Conservation (phyloP, 805 yeast genomes). For the Spathaspora hagerdaliae region DNA sequence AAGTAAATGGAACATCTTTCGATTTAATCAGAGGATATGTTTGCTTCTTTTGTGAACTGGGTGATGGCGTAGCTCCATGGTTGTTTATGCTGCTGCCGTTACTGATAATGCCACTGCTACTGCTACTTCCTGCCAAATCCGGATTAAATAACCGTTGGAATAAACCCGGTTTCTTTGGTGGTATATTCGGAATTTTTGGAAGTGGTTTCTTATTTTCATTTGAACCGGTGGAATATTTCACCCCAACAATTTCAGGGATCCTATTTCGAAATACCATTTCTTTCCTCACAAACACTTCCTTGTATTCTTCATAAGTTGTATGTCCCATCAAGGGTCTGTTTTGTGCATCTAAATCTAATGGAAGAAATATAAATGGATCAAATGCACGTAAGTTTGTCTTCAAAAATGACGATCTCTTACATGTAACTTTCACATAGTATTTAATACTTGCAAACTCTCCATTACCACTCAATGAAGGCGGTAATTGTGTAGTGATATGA, state of each 20-base stretch:
- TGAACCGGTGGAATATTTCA: constrained; percentile 17
- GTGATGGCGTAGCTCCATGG: constrained; percentile 7
- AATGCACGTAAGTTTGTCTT: constrained; percentile 43
- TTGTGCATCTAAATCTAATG: constrained; percentile 37
- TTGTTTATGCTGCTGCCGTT: too few species aligned
- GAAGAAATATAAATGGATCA: constrained; percentile 52
- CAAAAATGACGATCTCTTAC: constrained; percentile 47
- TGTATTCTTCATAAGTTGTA: constrained; percentile 24
- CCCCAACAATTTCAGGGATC: constrained; percentile 43
- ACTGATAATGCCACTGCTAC: not conserved
- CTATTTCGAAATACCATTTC: constrained; percentile 35
- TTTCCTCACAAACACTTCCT: constrained; percentile 44
- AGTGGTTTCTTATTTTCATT: constrained; percentile 12
- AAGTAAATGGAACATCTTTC: constrained; percentile 34
- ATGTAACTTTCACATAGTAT: constrained; percentile 60
- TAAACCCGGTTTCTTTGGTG: constrained; percentile 21
- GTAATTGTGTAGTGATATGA: constrained; percentile 26
- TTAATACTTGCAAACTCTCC: constrained; percentile 37
- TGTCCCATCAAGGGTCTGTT: constrained; percentile 15
- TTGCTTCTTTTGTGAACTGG: constrained; percentile 3
- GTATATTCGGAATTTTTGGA: constrained; percentile 12
- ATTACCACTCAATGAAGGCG: constrained; percentile 30
- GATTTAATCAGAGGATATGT: constrained; percentile 22
- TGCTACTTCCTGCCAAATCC: constrained; percentile 2
- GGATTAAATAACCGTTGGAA: constrained; percentile 24